A percentile compares a stretch with the other conserved stretches of the same genome.
phyloP scores from a whole-genome alignment of 2,329 filamentous ascomycete genomes.

The Aspergillus clavatus region DNA sequence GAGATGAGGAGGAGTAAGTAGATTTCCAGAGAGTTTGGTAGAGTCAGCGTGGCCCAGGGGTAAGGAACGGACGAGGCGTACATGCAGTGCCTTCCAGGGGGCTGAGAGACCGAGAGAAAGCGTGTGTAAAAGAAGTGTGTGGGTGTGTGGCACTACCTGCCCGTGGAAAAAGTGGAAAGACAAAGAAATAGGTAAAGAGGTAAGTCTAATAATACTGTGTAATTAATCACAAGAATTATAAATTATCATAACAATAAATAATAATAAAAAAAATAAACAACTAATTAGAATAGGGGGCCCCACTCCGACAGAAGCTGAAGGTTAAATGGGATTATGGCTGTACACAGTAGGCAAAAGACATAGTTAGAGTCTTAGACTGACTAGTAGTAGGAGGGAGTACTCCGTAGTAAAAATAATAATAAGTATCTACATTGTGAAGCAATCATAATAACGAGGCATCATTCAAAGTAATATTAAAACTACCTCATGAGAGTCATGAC shows the following conservation, averaged over 20 bases:
- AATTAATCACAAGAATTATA: background rate
- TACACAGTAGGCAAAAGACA: no score
- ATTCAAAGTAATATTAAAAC: background rate
- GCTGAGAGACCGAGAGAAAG: constrained; percentile 3
- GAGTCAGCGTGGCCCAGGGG: constrained; percentile 11
- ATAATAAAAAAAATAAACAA: no score
- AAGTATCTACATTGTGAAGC: no score
- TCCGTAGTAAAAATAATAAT: no score
- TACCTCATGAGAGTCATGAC: background rate
- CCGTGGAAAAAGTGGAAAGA: constrained; percentile 1
- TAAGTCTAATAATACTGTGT: background rate
- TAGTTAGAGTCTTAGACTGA: no score
- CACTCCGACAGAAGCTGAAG: no score
- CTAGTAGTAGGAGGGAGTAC: no score
- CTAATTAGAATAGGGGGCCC: no score
- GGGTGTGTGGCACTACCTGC: constrained; percentile 5
- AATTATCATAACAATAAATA: no score
- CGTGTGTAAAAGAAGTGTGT: no score
- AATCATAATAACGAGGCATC: no score
- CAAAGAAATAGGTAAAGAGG: constrained; percentile 3
- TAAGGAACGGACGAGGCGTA: constrained; percentile 6
- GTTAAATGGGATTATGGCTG: no score
- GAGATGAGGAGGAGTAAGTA: constrained; percentile 19
- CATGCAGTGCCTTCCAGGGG: constrained; percentile 12
- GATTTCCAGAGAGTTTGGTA: constrained; percentile 6